Base-by-base conservation (phyloP, 2,329 filamentous ascomycete genomes). In the Nemania sp. region DNA sequence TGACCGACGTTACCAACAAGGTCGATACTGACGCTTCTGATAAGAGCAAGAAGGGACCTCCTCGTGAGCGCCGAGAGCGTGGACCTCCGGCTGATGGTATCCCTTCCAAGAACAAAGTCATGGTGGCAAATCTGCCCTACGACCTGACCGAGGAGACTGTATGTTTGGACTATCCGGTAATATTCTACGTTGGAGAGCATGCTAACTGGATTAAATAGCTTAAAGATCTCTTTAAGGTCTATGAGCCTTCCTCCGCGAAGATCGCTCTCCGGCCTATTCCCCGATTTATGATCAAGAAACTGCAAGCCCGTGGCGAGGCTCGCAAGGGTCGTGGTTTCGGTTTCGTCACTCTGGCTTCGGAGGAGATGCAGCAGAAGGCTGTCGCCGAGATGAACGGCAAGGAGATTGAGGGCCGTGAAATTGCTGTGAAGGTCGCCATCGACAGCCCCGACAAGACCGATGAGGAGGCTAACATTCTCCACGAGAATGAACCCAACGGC, bases 241-340 rank as follows among this genome's bases (percentile, higher is more conserved):
- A 97, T 80, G 83, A 91, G 72, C 94, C 94, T 59, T 88, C 88
- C 66, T 95, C 91, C 62, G 93, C 94, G 75, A 99, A 97, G 86
- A 97, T 99, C 71, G 94, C 94, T 64, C 90, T 99, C 66, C 93
- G 94, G 68, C 94, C 94, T 47, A 99, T 99, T 66, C 94, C 94
- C 66, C 92, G 93, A 69, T 99, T 97, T 82, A 99, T 99, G 94
- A 94, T 99, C 79, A 97, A 97, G 88, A 99, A 99, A 85, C 90
- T 99, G 60, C 92, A 96, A 80, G 92, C 93, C 69, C 93, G 94
- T 73, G 92, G 92, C 72, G 94, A 99, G 80, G 87, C 93, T 68
- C 94, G 94, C 80, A 99, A 99, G 88, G 94, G 94, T 59, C 94
- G 94, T 80, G 94, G 94, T 64, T 99, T 99, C 74, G 94, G 94